Evolutionary conservation across 495 filamentous ascomycete genomes (phyloP).

Genomic region (Aspergillus avenaceus): DNA sequence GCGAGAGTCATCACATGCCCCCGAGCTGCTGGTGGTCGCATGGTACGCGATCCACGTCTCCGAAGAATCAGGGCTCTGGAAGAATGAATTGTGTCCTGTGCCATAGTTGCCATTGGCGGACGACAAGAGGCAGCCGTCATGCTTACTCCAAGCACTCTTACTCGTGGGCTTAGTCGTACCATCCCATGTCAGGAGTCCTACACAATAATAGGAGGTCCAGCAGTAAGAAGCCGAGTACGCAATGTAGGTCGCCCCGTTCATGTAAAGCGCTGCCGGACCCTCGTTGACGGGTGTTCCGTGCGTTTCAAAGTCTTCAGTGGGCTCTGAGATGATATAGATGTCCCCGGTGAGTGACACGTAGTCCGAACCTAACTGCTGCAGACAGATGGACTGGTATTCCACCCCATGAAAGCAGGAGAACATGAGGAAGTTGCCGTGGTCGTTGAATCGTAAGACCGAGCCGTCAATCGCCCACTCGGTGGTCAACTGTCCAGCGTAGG

Average conservation of each 20-base stretch:
- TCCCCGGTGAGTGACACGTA: slow-evolving; percentile 22
- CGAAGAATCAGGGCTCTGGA: slow-evolving; percentile 41
- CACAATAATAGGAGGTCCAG: slow-evolving; percentile 48
- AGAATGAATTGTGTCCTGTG: slow-evolving; percentile 48
- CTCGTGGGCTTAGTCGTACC: slow-evolving; percentile 31
- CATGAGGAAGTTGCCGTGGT: slow-evolving; percentile 37
- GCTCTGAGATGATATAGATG: slow-evolving; percentile 40
- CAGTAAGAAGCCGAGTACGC: slow-evolving; percentile 49
- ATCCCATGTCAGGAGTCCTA: slow-evolving; percentile 46
- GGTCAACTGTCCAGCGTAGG: slow-evolving; percentile 15
- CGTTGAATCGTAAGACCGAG: slow-evolving; percentile 31
- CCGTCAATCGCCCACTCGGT: slow-evolving; percentile 38
- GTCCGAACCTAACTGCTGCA: slow-evolving; percentile 22
- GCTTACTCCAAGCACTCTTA: slow-evolving; percentile 42
- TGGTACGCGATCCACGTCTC: slow-evolving; percentile 50
- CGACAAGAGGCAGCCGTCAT: slow-evolving; percentile 20
- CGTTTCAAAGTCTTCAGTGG: slow-evolving; percentile 41
- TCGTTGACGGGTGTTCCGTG: slow-evolving; percentile 50
- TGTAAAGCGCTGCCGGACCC: slow-evolving; percentile 41
- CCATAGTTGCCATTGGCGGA: slow-evolving; percentile 50
- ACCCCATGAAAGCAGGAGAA: slow-evolving; percentile 42
- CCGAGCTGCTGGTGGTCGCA: slow-evolving; percentile 37
- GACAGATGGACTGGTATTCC: slow-evolving; percentile 42
- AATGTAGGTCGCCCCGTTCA: slow-evolving; percentile 43
- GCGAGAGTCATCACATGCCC: slow-evolving; percentile 41